Evolutionary conservation across 2,329 filamentous ascomycete genomes (phyloP).

Genomic region (Acarospora socialis): DNA sequence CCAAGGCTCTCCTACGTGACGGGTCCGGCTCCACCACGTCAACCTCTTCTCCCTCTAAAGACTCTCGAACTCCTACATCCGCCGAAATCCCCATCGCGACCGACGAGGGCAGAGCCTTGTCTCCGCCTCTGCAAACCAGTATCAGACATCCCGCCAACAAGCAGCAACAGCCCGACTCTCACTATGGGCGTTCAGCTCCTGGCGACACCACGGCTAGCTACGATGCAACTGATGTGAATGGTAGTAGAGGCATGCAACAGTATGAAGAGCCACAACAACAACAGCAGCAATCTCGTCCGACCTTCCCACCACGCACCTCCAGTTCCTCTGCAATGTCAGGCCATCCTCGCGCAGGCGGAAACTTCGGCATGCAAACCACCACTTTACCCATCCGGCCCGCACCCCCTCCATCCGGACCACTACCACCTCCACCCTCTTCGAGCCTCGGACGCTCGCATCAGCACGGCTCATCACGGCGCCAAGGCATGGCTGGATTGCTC

Average conservation of each 20-base stretch:
- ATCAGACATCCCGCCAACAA: too few species aligned
- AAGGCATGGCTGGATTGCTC: too few species aligned
- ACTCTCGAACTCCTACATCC: constrained; percentile 45
- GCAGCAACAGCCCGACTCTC: too few species aligned
- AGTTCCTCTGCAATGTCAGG: constrained; percentile 7
- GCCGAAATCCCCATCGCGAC: constrained; percentile 57
- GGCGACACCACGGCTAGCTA: too few species aligned
- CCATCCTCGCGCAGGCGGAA: constrained; percentile 12
- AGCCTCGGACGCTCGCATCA: constrained; percentile 8
- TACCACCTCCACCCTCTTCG: constrained; percentile 45
- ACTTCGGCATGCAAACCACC: constrained; percentile 34
- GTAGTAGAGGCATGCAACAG: too few species aligned
- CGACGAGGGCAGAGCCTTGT: constrained; percentile 29
- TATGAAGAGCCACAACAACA: too few species aligned
- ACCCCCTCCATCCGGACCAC: constrained; percentile 40
- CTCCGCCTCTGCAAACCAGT: too few species aligned
- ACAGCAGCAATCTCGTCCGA: too few species aligned
- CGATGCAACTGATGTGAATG: too few species aligned
- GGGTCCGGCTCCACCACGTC: constrained; percentile 40
- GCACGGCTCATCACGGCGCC: too few species aligned
- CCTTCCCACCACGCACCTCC: constrained; percentile 14
- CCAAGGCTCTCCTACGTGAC: constrained; percentile 56
- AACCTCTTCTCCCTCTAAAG: constrained; percentile 16
- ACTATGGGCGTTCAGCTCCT: too few species aligned
- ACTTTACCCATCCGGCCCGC: constrained; percentile 51